Evolutionary conservation across 257 asterid genomes (phyloP), one percentile per base, ranked within the genome.

Genomic region (Euphrasia confusa): DNA sequence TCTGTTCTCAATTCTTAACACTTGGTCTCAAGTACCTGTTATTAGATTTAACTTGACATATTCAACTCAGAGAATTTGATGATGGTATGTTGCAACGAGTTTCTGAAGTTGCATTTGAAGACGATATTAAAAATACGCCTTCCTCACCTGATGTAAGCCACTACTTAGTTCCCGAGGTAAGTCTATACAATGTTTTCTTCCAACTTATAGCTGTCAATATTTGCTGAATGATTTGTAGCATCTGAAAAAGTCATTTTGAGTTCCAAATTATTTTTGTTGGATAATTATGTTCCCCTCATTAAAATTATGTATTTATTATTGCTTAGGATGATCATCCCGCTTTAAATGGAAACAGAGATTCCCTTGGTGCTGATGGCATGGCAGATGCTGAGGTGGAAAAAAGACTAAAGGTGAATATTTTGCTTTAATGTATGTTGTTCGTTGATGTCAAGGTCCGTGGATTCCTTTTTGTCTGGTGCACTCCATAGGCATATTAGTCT

Each of bases 131-230:
- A 65, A 76, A 79, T 49, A 75, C 80, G 66, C 81, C 86, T 68
- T 69, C 84, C 58, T 77, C 96, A 42, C 96, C 96, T 52, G 99
- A 92, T 64, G 99, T 89, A 72, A 80, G 97, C 87, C 81, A 76
- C 71, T 92, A 80, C 81, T 83, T 92, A 81, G 60, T 78, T 71
- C 73, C 95, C 40, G 97, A 89, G 95, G 99, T 85, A 39, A 58
- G 83, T 79, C 54, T 57, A 68, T 45, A 39, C 54, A 64, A 42
- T 26, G 21, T 17, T 40, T 44, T 30, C 42, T 66, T 60, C 54
- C 60, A 55, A 40, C 60, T 55, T 73, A 39, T 52, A 32, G 47
- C 30, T 13, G 26, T 2, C 68, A 60, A 7, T 67, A 52, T 60
- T 47, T 53, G 62, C 35, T 32, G 17, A 21, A n/a, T 13, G n/a